These are phyloP conservation scores for cucumber (Cucumis sativus) DNA, from an alignment of 306 rosid species.

Conservation along the genomic window Cucumber_9930_V3 NC_026661.2:5756501-5757000, in stretches of 20 bases:
- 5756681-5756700: slow-evolving; percentile 33
- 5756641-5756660: slow-evolving; percentile 43
- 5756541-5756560: slow-evolving; percentile 50
- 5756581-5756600: slow-evolving; percentile 43
- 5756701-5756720: slow-evolving; percentile 21
- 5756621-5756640: slow-evolving; percentile 56
- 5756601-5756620: slow-evolving; percentile 82
- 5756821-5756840: background rate
- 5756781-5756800: slow-evolving; percentile 18
- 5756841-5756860: slow-evolving; percentile 39
- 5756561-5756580: slow-evolving; percentile 43
- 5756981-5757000: slow-evolving; percentile 28
- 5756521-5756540: slow-evolving; percentile 34
- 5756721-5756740: slow-evolving; percentile 21
- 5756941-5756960: slow-evolving; percentile 30
- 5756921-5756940: slow-evolving; percentile 45
- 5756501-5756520: slow-evolving; percentile 51
- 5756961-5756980: slow-evolving; percentile 26
- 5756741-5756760: slow-evolving; percentile 29
- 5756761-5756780: slow-evolving; percentile 12
- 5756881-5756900: slow-evolving; percentile 8
- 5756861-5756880: slow-evolving; percentile 31
- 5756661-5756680: slow-evolving; percentile 47
- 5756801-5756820: slow-evolving; percentile 21
- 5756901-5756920: slow-evolving; percentile 21